A percentile compares a stretch with the other conserved stretches of the same genome.
Evolutionary conservation across 257 asterid species (phyloP).

Genomic region (Haberlea rhodopensis): DNA sequence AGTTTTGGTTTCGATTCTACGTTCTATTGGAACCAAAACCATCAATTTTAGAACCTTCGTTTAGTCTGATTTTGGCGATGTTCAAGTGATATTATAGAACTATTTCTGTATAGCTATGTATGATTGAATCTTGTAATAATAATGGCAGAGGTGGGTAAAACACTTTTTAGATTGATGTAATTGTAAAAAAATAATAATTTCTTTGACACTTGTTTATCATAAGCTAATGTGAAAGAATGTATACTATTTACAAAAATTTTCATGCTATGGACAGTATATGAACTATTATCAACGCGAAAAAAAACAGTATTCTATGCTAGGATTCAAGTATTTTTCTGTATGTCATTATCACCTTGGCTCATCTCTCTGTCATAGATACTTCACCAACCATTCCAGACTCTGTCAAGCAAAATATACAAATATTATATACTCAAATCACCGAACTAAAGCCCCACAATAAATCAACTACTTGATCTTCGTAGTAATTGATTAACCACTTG

Average conservation of each 20-base stretch:
- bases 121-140: too few relatives aligned
- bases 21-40: too few relatives aligned
- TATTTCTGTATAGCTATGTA: not conserved
- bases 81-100: not conserved
- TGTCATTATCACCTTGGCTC: not conserved
- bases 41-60: too few relatives aligned
- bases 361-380: conserved; percentile 44
- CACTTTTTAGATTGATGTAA: not conserved
- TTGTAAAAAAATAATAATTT: not conserved
- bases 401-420: conserved; percentile 40
- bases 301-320: not conserved
- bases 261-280: not conserved
- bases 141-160: not conserved
- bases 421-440: not conserved
- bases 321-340: too few relatives aligned
- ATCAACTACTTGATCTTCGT: too few relatives aligned
- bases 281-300: not conserved
- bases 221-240: not conserved
- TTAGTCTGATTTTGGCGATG: too few relatives aligned
- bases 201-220: not conserved
- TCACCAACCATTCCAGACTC: conserved; percentile 89
- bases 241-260: not conserved
- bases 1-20: too few relatives aligned
- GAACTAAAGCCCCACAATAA: not conserved
- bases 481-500: too few relatives aligned